These are phyloP conservation scores for Pichia sp. DNA, from an alignment of 1,139 yeast genomes.

Conservation along the genomic window DNA sequence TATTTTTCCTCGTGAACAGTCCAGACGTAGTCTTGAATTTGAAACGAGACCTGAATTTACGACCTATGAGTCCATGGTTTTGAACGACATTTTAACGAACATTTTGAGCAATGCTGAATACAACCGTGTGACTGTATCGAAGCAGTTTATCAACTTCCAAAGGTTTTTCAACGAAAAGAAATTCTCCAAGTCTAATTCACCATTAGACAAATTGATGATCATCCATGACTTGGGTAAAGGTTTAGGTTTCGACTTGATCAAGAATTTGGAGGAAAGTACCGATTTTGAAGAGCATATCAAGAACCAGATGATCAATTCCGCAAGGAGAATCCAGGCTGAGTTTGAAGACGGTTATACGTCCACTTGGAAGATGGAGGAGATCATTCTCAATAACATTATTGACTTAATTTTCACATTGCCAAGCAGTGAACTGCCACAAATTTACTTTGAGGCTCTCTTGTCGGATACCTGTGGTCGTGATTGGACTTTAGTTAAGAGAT, in stretches of 20 bases:
- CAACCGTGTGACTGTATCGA: constrained; percentile 82
- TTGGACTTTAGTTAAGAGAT: constrained; percentile 31
- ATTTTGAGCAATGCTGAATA: constrained; percentile 76
- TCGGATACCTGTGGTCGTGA: constrained; percentile 74
- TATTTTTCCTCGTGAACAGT: constrained; percentile 47
- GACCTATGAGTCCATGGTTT: constrained; percentile 56
- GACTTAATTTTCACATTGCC: constrained; percentile 78
- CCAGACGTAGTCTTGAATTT: constrained; percentile 35
- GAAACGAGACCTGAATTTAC: constrained; percentile 71
- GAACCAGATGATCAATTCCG: constrained; percentile 30
- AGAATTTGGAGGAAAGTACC: constrained; percentile 33
- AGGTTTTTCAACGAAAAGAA: constrained; percentile 63
- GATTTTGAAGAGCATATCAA: constrained; percentile 32
- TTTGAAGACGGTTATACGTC: constrained; percentile 41
- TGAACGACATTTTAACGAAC: constrained; percentile 74
- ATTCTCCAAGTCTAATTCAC: constrained; percentile 80
- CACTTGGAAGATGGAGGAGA: constrained; percentile 90
- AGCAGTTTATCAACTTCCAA: constrained; percentile 74
- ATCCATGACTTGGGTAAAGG: constrained; percentile 34
- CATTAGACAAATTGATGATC: constrained; percentile 61
- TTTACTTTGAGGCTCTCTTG: constrained; percentile 82
- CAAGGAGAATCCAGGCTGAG: constrained; percentile 32
- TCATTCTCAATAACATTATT: constrained; percentile 78
- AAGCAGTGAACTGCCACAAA: constrained; percentile 55
- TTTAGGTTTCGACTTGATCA: constrained; percentile 29